Conservation (phyloP, 306 rosid genomes). For the Inga laurina region DNA sequence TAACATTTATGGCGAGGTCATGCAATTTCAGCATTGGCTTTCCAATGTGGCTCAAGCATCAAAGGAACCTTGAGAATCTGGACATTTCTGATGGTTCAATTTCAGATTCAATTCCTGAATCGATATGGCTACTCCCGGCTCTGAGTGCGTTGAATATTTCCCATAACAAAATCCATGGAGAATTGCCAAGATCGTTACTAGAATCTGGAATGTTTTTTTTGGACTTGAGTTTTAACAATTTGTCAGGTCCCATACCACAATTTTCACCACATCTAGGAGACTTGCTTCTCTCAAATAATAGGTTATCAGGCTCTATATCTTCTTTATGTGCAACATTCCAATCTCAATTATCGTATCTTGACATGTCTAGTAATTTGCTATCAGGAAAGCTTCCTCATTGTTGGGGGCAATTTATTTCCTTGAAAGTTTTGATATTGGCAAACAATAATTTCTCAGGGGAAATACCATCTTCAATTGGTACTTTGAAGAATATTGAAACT, state of each 20-base stretch:
- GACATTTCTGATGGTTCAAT: neutral
- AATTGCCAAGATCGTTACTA: neutral
- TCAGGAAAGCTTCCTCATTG: neutral
- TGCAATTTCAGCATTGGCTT: neutral
- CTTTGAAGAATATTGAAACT: neutral
- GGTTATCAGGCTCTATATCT: neutral
- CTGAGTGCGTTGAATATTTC: neutral
- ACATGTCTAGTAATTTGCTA: neutral
- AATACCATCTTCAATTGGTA: neutral
- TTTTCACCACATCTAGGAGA: neutral
- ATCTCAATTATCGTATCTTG: neutral
- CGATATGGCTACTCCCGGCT: neutral
- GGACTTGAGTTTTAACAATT: neutral
- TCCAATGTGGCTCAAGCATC: slow-evolving; percentile 5
- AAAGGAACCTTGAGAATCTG: too few species aligned
- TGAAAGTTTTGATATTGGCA: neutral
- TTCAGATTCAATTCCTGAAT: neutral
- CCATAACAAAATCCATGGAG: neutral
- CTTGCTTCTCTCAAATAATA: neutral
- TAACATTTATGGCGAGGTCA: neutral
- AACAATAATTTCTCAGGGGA: neutral
- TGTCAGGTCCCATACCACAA: neutral
- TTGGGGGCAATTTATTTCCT: neutral
- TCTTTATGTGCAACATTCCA: neutral
- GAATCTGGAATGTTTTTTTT: neutral